phyloP scores from a whole-genome alignment of 305 asterid genomes.

The Fraxinus dipetala region DNA sequence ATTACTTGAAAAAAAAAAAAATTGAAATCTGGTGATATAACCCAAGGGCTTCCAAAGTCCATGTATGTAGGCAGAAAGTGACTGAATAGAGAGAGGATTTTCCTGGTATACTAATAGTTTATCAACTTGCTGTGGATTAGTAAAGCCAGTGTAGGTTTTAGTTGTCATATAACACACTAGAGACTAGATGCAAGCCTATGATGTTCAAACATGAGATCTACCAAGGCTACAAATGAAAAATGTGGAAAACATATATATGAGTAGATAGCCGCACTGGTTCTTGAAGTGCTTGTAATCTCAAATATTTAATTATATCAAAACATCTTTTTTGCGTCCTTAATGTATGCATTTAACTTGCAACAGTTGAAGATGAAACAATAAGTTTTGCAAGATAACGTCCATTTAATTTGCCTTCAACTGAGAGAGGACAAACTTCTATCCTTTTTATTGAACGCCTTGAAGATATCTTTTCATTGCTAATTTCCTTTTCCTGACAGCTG shows the following conservation, averaged over 20 bases:
- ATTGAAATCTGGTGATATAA: no score
- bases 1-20: no score
- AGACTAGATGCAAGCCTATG: not conserved
- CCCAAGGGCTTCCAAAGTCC: not conserved
- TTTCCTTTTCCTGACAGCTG: not conserved
- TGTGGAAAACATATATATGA: not conserved
- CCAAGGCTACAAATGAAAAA: not conserved
- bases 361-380: not conserved
- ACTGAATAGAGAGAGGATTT: not conserved
- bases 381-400: not conserved
- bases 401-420: not conserved
- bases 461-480: not conserved
- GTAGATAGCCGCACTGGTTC: not conserved
- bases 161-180: not conserved
- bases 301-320: no score
- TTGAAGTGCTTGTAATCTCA: not conserved
- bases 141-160: not conserved
- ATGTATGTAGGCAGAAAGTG: not conserved
- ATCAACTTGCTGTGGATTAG: not conserved
- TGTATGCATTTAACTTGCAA: not conserved
- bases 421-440: not conserved
- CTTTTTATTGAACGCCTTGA: not conserved
- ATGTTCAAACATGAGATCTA: not conserved
- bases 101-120: not conserved
- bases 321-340: not conserved